These are phyloP conservation scores for Kodamaea anthophila DNA, from an alignment of 1,139 yeast species.

Conservation along the genomic window DNA sequence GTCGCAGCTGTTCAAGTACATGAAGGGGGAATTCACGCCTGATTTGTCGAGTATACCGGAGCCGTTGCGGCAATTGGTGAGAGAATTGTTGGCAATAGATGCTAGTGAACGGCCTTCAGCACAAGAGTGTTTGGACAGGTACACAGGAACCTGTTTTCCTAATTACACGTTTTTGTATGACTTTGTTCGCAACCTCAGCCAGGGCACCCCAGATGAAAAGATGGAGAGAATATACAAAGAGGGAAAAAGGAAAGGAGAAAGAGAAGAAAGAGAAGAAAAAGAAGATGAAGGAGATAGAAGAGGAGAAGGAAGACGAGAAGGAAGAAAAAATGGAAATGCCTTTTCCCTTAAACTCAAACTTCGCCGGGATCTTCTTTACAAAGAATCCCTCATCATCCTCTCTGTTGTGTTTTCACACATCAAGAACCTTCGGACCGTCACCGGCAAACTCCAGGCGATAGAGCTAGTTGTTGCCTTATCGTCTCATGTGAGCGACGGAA, in stretches of 20 bases:
- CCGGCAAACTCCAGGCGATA: slow-evolving; percentile 63
- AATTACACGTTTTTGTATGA: slow-evolving; percentile 66
- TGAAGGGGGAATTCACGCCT: slow-evolving; percentile 61
- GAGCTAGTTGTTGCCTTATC: slow-evolving; percentile 73
- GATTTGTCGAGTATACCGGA: slow-evolving; percentile 52
- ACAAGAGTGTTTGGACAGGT: slow-evolving; percentile 44
- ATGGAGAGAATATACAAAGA: slow-evolving; percentile 1
- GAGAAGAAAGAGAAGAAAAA: neutral
- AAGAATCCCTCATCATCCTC: slow-evolving; percentile 52
- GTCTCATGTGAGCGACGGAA: slow-evolving; percentile 74
- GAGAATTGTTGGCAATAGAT: slow-evolving; percentile 55
- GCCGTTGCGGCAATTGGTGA: slow-evolving; percentile 47
- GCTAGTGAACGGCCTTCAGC: slow-evolving; percentile 59
- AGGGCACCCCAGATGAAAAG: slow-evolving; percentile 5
- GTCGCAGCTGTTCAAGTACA: slow-evolving; percentile 80
- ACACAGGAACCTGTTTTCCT: slow-evolving; percentile 56
- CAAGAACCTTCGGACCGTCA: slow-evolving; percentile 57
- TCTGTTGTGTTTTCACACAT: slow-evolving; percentile 59
- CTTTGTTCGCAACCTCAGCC: slow-evolving; percentile 44
- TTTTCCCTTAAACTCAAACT: neutral
- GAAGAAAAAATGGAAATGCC: neutral
- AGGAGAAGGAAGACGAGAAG: neutral
- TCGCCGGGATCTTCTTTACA: no score
- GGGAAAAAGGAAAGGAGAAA: neutral
- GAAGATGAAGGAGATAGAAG: neutral